phyloP scores from a whole-genome alignment of 73 alveolate genomes.

The Tetrahymena thermophila region DNA sequence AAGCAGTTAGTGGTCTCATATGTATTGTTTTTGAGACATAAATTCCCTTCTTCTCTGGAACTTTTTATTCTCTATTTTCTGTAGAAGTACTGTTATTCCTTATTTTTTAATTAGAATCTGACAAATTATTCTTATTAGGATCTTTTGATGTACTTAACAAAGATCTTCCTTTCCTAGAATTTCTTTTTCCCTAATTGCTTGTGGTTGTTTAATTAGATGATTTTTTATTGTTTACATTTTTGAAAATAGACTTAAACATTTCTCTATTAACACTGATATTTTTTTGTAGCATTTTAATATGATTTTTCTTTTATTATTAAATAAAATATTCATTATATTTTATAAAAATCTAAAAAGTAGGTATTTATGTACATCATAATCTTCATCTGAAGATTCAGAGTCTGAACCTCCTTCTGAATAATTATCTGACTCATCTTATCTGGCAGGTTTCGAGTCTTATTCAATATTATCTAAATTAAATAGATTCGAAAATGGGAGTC shows the following conservation, averaged over 20 bases:
- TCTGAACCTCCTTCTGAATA: conserved; percentile 25
- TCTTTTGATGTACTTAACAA: not conserved
- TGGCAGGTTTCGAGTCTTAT: conserved; percentile 8
- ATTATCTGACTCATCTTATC: conserved; percentile 2
- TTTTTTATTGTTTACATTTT: not conserved
- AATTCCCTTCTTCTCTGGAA: not conserved
- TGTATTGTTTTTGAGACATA: not conserved
- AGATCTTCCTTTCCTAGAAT: not conserved
- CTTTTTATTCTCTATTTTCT: not conserved
- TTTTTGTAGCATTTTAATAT: not conserved
- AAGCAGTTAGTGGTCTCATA: not conserved
- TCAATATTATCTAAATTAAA: conserved; percentile 7
- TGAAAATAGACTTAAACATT: not conserved
- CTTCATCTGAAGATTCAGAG: conserved; percentile 24
- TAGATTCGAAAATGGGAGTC: not conserved
- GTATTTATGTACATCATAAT: not conserved
- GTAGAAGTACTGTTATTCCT: not conserved
- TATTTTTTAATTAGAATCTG: not conserved
- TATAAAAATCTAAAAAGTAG: too few species aligned
- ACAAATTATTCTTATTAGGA: not conserved
- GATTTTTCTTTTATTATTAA: not conserved
- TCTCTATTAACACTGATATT: not conserved
- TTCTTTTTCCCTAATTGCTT: not conserved
- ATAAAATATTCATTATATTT: not conserved
- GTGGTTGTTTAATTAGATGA: not conserved